These are phyloP conservation scores for Globisporangium viniferum DNA, from an alignment of 352 stramenopile species.

Conservation along the genomic window DNA sequence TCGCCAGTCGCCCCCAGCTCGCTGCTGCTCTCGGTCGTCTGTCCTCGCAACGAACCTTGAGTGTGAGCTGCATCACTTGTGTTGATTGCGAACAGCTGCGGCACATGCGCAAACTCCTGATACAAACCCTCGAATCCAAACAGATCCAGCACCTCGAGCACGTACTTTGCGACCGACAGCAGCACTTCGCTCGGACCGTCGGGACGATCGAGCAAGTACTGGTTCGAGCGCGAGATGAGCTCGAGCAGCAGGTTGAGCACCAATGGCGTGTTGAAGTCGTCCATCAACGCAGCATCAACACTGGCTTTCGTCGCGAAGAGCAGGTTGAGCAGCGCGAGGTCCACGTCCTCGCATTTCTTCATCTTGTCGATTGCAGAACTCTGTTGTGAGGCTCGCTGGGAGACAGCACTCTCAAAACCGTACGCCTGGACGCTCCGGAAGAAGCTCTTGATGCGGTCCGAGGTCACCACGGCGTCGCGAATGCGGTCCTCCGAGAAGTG, in stretches of 20 bases:
- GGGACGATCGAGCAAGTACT: slow-evolving; percentile 46
- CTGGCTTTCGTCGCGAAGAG: slow-evolving; percentile 50
- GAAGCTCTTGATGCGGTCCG: slow-evolving; percentile 61
- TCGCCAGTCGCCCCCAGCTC: slow-evolving; percentile 13
- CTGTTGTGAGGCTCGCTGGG: neutral
- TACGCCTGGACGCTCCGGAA: slow-evolving; percentile 56
- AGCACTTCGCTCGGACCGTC: slow-evolving; percentile 55
- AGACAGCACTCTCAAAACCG: slow-evolving; percentile 18
- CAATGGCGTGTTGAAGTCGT: slow-evolving; percentile 89
- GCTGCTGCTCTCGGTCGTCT: neutral
- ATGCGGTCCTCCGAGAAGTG: slow-evolving; percentile 78
- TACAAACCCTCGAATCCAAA: slow-evolving; percentile 63
- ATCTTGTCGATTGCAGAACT: slow-evolving; percentile 10
- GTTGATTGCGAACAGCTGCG: slow-evolving; percentile 19
- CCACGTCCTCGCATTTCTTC: slow-evolving; percentile 50
- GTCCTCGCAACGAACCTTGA: neutral
- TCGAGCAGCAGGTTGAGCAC: slow-evolving; percentile 66
- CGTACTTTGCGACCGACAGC: slow-evolving; percentile 47
- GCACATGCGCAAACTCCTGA: slow-evolving; percentile 48
- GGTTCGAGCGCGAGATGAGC: slow-evolving; percentile 62
- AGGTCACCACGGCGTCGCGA: slow-evolving; percentile 53
- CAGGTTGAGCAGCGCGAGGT: slow-evolving; percentile 52
- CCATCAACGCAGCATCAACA: slow-evolving; percentile 59
- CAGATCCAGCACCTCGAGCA: slow-evolving; percentile 65
- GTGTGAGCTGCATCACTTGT: neutral